Base-by-base conservation (phyloP, 306 rosid genomes). In the Begonia peltatifolia region DNA sequence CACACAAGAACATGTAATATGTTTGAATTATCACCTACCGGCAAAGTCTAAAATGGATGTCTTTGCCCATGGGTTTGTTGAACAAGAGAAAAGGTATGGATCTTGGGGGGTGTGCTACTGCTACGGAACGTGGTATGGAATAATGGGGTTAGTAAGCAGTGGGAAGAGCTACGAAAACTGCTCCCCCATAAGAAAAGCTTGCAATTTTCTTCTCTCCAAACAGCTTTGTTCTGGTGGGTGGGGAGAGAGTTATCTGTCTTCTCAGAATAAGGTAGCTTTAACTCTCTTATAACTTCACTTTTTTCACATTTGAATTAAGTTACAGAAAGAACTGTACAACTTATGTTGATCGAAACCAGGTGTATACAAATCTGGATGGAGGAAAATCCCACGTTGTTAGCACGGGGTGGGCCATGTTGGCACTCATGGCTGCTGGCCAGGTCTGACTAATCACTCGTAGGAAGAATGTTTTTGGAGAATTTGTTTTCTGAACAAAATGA, bases 91-190 rank as follows among this genome's bases (percentile, higher is more conserved):
- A 23, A 68, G 95, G 90, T 72, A 72, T 64, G 92, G 95, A 1
- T 76, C 82, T 13, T 85, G 95, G 95, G 95, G 87, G 52, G 67
- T 85, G 10, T 85, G 95, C 79, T 85, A 61, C 64, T 76, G 82
- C 18, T 82, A 85, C 11, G 95, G 70, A 25, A 85, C 93, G 59
- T 85, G 84, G 92, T 85, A 82, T 70, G 95, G 87, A 46, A 65
- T 85, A 30, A 79, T 64, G 53, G 92, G 87, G 6, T 64, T 79
- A 6, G 76, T 68, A 63, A 60, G 58, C 17, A 57, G 69, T 0
- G 81, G 85, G 12, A 71, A 62, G 55, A 79, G 68, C 13, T 79
- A 82, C 67, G 56, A 70, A 41, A 69, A 63, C 3, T 72, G 79
- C 50, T 10, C 14, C 9, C 60, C 59, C 76, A 66, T 82, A 10